Evolutionary conservation across 2,329 filamentous ascomycete genomes (phyloP).

Genomic region (Rhinocladiella similis): DNA sequence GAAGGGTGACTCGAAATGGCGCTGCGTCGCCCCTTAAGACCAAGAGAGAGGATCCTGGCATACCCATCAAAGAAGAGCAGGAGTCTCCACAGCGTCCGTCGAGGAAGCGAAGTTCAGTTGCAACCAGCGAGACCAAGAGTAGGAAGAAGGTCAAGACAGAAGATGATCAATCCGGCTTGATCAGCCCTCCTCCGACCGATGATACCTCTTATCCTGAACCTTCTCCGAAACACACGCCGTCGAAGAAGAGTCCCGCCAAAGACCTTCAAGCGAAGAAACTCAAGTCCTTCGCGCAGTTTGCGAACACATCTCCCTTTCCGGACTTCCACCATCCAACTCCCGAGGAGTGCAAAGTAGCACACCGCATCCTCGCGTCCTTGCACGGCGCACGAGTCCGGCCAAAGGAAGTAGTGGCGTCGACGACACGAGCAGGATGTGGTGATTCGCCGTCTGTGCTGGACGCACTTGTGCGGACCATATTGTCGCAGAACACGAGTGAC

Average conservation of each 20-base stretch:
- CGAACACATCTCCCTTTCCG: conserved; percentile 65
- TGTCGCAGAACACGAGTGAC: conserved; percentile 62
- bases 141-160: conserved; percentile 22
- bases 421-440: conserved; percentile 69
- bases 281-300: conserved; percentile 44
- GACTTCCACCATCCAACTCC: conserved; percentile 64
- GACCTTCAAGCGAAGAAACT: conserved; percentile 26
- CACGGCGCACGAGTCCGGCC: conserved; percentile 68
- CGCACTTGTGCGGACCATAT: conserved; percentile 61
- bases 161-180: conserved; percentile 2
- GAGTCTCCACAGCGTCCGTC: conserved; percentile 1
- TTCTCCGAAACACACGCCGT: conserved; percentile 1
- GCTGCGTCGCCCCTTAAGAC: neutral
- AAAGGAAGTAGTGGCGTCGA: conserved; percentile 65
- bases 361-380: conserved; percentile 61
- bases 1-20: conserved; percentile 17
- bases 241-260: conserved; percentile 29
- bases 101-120: conserved; percentile 9
- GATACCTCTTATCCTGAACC: neutral
- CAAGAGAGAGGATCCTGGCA: conserved; percentile 3
- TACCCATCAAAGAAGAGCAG: conserved; percentile 15
- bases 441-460: conserved; percentile 67
- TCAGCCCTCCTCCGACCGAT: conserved; percentile 7
- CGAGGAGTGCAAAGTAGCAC: conserved; percentile 69
- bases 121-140: neutral